Evolutionary conservation across 805 yeast species (phyloP), one percentile per base, ranked within the genome.

Genomic region (Dipodascus albidus): DNA sequence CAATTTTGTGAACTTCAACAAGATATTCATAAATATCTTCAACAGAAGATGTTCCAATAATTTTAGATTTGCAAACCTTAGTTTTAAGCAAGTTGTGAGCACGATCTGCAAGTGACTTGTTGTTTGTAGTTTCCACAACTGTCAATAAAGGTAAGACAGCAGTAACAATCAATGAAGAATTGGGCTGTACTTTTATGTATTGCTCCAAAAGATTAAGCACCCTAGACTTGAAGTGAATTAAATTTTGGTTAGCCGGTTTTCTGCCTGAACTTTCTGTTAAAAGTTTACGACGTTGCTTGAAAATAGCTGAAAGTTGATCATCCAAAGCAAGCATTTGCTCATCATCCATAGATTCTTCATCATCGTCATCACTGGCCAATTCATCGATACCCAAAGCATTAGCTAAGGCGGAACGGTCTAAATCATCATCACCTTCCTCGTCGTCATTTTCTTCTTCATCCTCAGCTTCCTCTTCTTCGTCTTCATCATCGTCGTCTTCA

Each of bases 251-350:
- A 17, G 52, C 50, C 21, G 58, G 49, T 85, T 76, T 66, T 78
- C 79, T 65, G 74, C 85, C 33, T 31, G 72, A 70, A 19, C 44
- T 38, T 38, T 4, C 44, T 8, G 79, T 68, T 52, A 87, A 67
- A 0, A 86, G 85, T 56, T 79, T 81, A 59, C 82, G 80, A 60
- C 97, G 79, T 61, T 88, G 91, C 62, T 84, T 80, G 75, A 91
- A 91, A 53, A 91, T 91, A 52, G 76, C 77, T 0, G 96, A 79
- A 27, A 91, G 71, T 56, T 88, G 93, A 21, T 76, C 85, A 64
- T 91, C 98, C 61, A 91, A 78, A 20, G 90, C 95, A 83, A 89
- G 81, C 98, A 91, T 91, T 65, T 89, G 89, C 61, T 90, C 96
- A 67, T 90, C 97, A 56, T 90, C 95, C 95, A 89, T 87, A 0